Evolutionary conservation across 148 eudicot species (phyloP), one percentile per base, ranked within the genome.

Genomic region (Cornus suecica): DNA sequence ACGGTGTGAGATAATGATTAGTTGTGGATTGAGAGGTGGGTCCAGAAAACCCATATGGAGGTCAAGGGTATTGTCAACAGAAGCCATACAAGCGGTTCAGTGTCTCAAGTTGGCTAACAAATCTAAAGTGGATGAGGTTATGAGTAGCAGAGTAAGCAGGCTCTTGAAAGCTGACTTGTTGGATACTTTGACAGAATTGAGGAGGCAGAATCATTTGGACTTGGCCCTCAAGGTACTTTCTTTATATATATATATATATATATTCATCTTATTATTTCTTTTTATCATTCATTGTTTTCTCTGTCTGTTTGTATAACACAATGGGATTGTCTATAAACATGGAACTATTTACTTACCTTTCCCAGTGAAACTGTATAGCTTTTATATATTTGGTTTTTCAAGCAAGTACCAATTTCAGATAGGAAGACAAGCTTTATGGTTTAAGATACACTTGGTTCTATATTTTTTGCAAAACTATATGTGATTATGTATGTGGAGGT

Each of bases 71-170:
- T 54, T 90, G 9, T 90, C 94, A 4, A 73, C 83, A 24, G 94
- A 90, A 81, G 89, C 92, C 22, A 90, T 90, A 65, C 94, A 88
- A 71, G 88, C 89, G 0, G 94, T 90, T 58, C 94, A 90, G 31
- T 77, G 78, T 13, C 84, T 90, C 10, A 90, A 90, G 73, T 83
- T 90, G 70, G 86, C 91, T 13, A 81, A 80, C 2, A 76, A 80
- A 72, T 75, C 80, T 10, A 90, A 81, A 74, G 73, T 88, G 23
- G 78, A 86, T 24, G 81, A 81, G 2, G 89, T 90, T 22, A 78
- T 90, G 10, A 65, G 68, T 31, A 83, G 66, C 51, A 84, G 73
- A 65, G 29, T 91, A 22, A 70, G 71, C 16, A 78, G 95, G 72
- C 83, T 91, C 32, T 87, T 91, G 81, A 91, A 91, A 70, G 84